These are phyloP conservation scores for Mortierella sp. DNA, from an alignment of 371 early-diverging fungal genomes.

Conservation along the genomic window DNA sequence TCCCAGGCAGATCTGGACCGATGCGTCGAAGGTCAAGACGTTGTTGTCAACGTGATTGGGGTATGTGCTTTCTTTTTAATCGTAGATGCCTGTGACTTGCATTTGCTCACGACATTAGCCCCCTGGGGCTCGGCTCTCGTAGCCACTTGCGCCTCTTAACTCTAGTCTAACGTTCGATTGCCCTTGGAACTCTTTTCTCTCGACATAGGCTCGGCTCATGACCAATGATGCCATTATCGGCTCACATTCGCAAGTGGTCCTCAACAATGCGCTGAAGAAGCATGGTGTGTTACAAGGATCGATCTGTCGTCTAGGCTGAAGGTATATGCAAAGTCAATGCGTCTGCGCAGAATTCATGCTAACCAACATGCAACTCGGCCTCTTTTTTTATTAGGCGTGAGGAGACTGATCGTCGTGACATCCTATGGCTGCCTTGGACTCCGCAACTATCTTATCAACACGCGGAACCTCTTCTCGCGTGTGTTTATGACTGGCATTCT, in stretches of 20 bases:
- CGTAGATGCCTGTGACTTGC: not conserved
- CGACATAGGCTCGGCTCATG: conserved; percentile 45
- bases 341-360: not conserved
- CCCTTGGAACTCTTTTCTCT: not conserved
- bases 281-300: conserved; percentile 25
- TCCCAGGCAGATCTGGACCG: conserved; percentile 48
- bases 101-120: not conserved
- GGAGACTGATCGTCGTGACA: conserved; percentile 46
- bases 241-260: conserved; percentile 52
- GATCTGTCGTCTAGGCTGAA: not conserved
- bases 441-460: conserved; percentile 43
- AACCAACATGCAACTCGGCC: not conserved
- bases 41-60: conserved; percentile 55
- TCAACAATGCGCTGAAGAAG: conserved; percentile 54
- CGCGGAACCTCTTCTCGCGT: conserved; percentile 42
- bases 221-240: conserved; percentile 43
- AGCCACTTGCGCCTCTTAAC: not conserved
- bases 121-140: not conserved
- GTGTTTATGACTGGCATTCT: conserved; percentile 54
- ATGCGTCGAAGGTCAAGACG: conserved; percentile 52
- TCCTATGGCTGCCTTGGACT: conserved; percentile 56
- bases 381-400: conserved; percentile 29
- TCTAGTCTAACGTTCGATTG: not conserved
- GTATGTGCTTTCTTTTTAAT: conserved; percentile 14
- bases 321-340: not conserved